phyloP scores from a whole-genome alignment of 441 rosid genomes.

The Euphorbia schlechtendalii region DNA sequence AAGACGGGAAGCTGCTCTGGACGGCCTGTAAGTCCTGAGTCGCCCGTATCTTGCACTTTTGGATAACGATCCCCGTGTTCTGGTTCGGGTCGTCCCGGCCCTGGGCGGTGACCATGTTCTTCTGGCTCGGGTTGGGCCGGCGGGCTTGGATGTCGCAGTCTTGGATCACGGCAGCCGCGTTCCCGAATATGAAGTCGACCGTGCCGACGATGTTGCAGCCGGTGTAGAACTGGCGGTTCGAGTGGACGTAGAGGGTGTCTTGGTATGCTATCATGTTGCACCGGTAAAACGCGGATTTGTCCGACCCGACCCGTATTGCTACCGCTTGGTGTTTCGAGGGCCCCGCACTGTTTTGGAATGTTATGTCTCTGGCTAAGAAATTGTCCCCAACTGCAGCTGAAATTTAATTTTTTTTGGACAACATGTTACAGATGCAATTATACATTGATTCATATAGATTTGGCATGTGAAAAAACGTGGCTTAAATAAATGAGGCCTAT shows the following conservation, averaged over 20 bases:
- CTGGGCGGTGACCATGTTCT: conserved; percentile 48
- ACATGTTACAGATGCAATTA: too few relatives aligned
- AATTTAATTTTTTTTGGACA: not conserved
- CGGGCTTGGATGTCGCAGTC: conserved; percentile 35
- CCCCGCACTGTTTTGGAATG: conserved; percentile 69
- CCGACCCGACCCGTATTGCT: conserved; percentile 60
- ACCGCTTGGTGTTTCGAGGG: conserved; percentile 70
- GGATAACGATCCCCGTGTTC: conserved; percentile 60
- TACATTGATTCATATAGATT: too few relatives aligned
- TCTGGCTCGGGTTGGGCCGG: conserved; percentile 36
- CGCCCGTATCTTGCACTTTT: conserved; percentile 62
- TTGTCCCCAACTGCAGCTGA: conserved; percentile 69
- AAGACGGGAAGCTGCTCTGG: conserved; percentile 36
- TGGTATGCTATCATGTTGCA: conserved; percentile 58
- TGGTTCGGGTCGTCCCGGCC: conserved; percentile 38
- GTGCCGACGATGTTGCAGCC: conserved; percentile 50
- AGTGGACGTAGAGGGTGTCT: conserved; percentile 73
- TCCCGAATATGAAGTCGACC: conserved; percentile 48
- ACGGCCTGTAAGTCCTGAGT: conserved; percentile 40
- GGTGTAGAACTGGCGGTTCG: conserved; percentile 63
- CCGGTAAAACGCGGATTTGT: conserved; percentile 46
- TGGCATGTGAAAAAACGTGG: not conserved
- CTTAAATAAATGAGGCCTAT: too few relatives aligned
- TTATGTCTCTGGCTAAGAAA: conserved; percentile 63
- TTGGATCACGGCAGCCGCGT: conserved; percentile 42